Evolutionary conservation across 2,329 filamentous ascomycete species (phyloP), one percentile per base, ranked within the genome.

Genomic region (Cladosporium sp.): DNA sequence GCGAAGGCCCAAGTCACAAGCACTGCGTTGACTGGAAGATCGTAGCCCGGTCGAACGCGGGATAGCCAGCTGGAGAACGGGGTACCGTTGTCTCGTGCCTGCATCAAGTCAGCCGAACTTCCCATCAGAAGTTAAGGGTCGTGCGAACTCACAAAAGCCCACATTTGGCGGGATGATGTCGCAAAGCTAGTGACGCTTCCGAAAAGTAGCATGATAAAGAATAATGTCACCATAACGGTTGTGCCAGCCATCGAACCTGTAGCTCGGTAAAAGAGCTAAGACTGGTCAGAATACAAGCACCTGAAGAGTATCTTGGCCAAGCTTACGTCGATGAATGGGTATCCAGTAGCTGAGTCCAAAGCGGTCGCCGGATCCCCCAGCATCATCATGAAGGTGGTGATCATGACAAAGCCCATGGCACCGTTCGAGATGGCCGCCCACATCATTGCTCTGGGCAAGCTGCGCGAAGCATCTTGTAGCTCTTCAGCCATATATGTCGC

Each of bases 121-220:
- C 16, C 16, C 16, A 18, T 18, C 16, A 18, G 16, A 3, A 18
- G 16, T 18, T 2, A 18, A 18, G 16, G 16, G 16, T 18, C 58
- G 43, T 63, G 10, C 18, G n/a, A 64, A 43, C 71, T 65, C 11
- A 72, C 71, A 54, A 75, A 74, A 0, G 72, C 71, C 49, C 64
- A 75, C 10, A 69, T 62, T 63, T 73, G 71, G 10, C 71, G 68
- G 10, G 70, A 72, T 2, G 70, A 70, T 1, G 72, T 68, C 32
- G 72, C 71, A 14, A 71, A 56, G 32, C 67, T 60, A 6, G 65
- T 69, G 13, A 71, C 64, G 5, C 68, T 70, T 19, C 66, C 70
- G 54, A 66, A 71, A 43, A 74, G 67, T 9, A 69, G 66, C 2
- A 73, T 60, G 1, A 67, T 59, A 16, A 72, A 64, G 53, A 74